Conservation (phyloP, 495 filamentous ascomycete species). For the Hypoxylon subgilvum region DNA sequence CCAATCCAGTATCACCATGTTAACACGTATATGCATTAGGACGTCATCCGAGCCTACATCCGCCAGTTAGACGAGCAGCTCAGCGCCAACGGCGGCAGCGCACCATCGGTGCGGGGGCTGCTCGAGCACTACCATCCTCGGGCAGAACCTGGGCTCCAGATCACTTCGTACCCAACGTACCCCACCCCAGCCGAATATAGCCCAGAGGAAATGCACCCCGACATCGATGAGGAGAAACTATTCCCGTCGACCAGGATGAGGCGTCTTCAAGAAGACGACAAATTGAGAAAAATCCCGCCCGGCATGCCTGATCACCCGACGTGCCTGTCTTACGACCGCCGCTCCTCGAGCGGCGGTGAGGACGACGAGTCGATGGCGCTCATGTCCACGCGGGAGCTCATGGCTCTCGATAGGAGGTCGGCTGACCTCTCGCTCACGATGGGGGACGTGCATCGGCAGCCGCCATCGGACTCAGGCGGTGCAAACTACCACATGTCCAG, state of each 20-base stretch:
- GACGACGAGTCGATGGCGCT: slow-evolving; percentile 43
- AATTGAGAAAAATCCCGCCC: slow-evolving; percentile 18
- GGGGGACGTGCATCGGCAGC: slow-evolving; percentile 41
- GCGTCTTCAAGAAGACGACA: slow-evolving; percentile 38
- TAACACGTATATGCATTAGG: slow-evolving; percentile 45
- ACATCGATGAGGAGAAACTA: slow-evolving; percentile 49
- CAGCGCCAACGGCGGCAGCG: slow-evolving; percentile 40
- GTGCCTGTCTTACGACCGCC: slow-evolving; percentile 44
- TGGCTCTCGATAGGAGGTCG: slow-evolving; percentile 46
- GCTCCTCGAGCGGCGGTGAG: slow-evolving; percentile 42
- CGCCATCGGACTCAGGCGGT: slow-evolving; percentile 29
- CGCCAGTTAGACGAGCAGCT: slow-evolving; percentile 55
- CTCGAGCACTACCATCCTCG: slow-evolving; percentile 39
- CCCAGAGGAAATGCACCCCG: slow-evolving; percentile 36
- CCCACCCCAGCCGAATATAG: slow-evolving; percentile 26
- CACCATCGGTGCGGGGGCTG: slow-evolving; percentile 51
- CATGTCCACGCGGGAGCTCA: slow-evolving; percentile 54
- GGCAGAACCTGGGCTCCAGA: slow-evolving; percentile 12
- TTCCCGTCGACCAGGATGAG: slow-evolving; percentile 48
- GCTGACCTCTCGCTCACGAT: slow-evolving; percentile 41
- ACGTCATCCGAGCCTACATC: slow-evolving; percentile 61
- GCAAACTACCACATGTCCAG: slow-evolving; percentile 27
- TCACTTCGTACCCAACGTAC: slow-evolving; percentile 33
- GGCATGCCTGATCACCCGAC: slow-evolving; percentile 30
- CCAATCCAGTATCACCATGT: slow-evolving; percentile 19